Base-by-base conservation (phyloP, 768 basidiomycete genomes). In the Boletus pseudo-olivaceus region DNA sequence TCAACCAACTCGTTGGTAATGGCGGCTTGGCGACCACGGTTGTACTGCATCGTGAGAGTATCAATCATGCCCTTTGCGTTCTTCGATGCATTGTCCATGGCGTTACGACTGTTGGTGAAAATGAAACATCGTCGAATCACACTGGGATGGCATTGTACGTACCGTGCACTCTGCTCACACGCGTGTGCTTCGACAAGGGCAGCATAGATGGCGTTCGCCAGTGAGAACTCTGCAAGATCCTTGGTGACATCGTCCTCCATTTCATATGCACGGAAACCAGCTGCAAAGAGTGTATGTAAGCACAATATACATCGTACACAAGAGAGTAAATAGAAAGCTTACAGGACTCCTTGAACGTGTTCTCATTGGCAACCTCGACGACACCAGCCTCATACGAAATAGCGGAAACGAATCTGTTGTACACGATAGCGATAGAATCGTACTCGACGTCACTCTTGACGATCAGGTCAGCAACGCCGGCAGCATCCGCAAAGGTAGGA, bases 51-150 rank as follows among this genome's bases (percentile, higher is more conserved):
- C 72, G 89, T 88, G 47, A 98, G 80, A 42, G 78, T 72, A 56
- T 73, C 73, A 67, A 98, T 96, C 94, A 98, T 97, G 75, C 95
- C 94, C 33, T 75, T 77, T 54, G 97, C 97, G 73, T 99, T 98
- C 85, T 99, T 99, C 61, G 95, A 93, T 45, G 96, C 96, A 68
- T 93, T 98, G 83, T 98, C 97, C 97, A 99, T 99, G 67, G 97
- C 97, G 63, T 96, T 98, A 63, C 96, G 88, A 73, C 96, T 64
- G 53, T 52, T 20, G 39, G 30, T 14, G 30, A 9, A 12, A 1
- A 46, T 57, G 37, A 57, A 38, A 46, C 6, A 10, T 29, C 10
- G 20, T 17, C 27, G 2, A 35, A 26, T 32, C 7, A 4, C 19
- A 7, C 8, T 29, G 27, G 3, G 3, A 29, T 23, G 20, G 1